These are phyloP conservation scores for Cryptococcus sp. DNA, from an alignment of 1,284 basidiomycete genomes.

Conservation along the genomic window DNA sequence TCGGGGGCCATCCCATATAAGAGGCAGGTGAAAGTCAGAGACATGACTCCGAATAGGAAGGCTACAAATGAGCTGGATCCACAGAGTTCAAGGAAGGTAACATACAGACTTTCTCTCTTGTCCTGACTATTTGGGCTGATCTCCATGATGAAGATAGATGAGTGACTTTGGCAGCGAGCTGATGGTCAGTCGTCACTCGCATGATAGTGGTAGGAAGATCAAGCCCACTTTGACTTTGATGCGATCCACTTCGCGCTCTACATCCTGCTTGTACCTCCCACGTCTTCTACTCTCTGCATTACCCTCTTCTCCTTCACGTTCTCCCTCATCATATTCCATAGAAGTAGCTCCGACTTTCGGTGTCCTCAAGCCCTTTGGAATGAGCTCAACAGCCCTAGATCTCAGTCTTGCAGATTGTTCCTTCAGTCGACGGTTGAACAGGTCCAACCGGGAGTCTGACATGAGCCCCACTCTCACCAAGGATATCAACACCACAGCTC, in stretches of 20 bases:
- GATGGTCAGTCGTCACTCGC: not conserved
- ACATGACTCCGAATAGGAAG: conserved; percentile 88
- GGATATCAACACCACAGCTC: conserved; percentile 1
- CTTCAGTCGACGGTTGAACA: conserved; percentile 78
- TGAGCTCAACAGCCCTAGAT: conserved; percentile 64
- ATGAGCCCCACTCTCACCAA: not conserved
- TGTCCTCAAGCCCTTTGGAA: conserved; percentile 54
- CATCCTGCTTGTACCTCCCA: conserved; percentile 52
- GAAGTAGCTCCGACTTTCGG: conserved; percentile 46
- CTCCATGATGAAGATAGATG: conserved; percentile 71
- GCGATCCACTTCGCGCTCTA: conserved; percentile 77
- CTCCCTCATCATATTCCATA: conserved; percentile 29
- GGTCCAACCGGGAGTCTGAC: conserved; percentile 76
- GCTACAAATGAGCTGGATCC: conserved; percentile 50
- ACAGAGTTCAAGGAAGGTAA: conserved; percentile 5
- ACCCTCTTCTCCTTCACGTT: conserved; percentile 5
- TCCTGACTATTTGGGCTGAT: conserved; percentile 83
- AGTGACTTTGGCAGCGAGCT: conserved; percentile 58
- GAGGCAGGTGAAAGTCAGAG: conserved; percentile 73
- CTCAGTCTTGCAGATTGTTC: conserved; percentile 79
- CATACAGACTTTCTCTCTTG: conserved; percentile 67
- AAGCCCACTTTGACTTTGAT: conserved; percentile 62
- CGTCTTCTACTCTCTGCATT: conserved; percentile 8
- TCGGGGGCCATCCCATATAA: conserved; percentile 77
- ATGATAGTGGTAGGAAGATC: not conserved